Evolutionary conservation across 2,329 filamentous ascomycete species (phyloP), one percentile per base, ranked within the genome.

Genomic region (Fusarium miscanthi): DNA sequence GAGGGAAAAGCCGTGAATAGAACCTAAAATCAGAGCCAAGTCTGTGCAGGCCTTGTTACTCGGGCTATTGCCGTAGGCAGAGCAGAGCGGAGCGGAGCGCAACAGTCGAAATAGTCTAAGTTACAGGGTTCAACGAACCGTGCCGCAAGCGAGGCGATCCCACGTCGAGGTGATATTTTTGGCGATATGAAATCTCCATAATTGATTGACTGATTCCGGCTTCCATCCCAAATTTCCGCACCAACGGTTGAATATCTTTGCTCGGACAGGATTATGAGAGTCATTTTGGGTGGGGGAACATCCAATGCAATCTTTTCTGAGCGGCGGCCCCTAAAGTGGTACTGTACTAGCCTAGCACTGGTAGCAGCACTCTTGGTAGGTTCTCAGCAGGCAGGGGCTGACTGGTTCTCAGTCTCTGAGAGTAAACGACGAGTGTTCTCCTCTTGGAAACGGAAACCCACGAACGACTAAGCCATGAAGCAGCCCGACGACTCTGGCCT

Each of bases 381-480:
- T 52, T 54, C 57, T 54, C 19, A 60, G 56, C 63, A 66, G 49
- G 43, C 63, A 67, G 65, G 65, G 65, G 65, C 63, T 66, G 62
- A 66, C 64, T 62, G 65, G 65, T 49, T 67, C 65, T 62, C 56
- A 40, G 65, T 67, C 56, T 54, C 41, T 68, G 63, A 40, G 53
- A 64, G 53, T 59, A 48, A 42, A 71, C 68, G 53, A 72, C 53
- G 46, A 57, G 59, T 68, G 48, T 72, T 52, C 48, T 72, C 59
- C 46, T 57, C 65, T 73, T 69, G 57, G 69, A 59, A 56, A 48
- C 40, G 40, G 62, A 61, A 51, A 37, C 58, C 62, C 59, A 58
- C 58, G 38, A 63, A 63, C 64, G 43, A 63, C 64, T 45, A 69
- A 69, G 65, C 56, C 66, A 74, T 70, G 72, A 74, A 64, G 59